These are phyloP conservation scores for Atkinsonella hypoxylon DNA, from an alignment of 2,329 filamentous ascomycete genomes.

Conservation along the genomic window DNA sequence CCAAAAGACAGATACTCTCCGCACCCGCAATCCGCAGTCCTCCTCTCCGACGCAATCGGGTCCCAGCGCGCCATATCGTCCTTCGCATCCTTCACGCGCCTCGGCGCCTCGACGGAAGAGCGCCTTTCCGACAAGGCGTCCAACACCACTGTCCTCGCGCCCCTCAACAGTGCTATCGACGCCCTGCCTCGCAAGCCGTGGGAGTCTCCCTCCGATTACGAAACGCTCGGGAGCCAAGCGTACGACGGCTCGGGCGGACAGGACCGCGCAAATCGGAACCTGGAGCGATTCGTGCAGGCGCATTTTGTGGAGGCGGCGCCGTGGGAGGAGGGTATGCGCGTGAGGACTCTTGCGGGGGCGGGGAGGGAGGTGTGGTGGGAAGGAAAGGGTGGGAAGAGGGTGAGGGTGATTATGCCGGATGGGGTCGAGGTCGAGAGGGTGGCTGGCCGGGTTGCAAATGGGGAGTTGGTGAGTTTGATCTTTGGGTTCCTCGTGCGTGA, in stretches of 20 bases:
- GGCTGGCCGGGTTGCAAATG: conserved; percentile 69
- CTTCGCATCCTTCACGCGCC: conserved; percentile 70
- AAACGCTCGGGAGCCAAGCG: conserved; percentile 50
- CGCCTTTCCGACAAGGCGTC: conserved; percentile 54
- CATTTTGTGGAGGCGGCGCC: conserved; percentile 68
- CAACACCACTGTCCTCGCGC: conserved; percentile 80
- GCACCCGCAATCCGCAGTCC: conserved; percentile 33
- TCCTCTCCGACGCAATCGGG: conserved; percentile 76
- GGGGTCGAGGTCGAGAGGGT: conserved; percentile 65
- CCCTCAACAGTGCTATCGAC: conserved; percentile 72
- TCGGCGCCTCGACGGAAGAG: conserved; percentile 54
- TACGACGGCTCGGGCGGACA: conserved; percentile 67
- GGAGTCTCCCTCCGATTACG: conserved; percentile 67
- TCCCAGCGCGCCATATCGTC: conserved; percentile 68
- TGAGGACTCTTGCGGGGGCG: conserved; percentile 46
- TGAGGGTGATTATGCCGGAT: conserved; percentile 67
- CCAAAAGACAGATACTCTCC: conserved; percentile 5
- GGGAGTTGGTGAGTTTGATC: conserved; percentile 51
- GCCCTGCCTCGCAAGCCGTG: conserved; percentile 74
- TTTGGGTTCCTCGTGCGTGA: neutral
- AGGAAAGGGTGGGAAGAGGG: conserved; percentile 51
- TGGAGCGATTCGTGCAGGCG: conserved; percentile 71
- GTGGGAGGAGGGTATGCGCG: conserved; percentile 58
- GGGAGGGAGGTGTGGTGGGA: conserved; percentile 74
- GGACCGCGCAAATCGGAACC: conserved; percentile 63